phyloP scores from a whole-genome alignment of 495 filamentous ascomycete species.

The Alectoria sarmentosa region DNA sequence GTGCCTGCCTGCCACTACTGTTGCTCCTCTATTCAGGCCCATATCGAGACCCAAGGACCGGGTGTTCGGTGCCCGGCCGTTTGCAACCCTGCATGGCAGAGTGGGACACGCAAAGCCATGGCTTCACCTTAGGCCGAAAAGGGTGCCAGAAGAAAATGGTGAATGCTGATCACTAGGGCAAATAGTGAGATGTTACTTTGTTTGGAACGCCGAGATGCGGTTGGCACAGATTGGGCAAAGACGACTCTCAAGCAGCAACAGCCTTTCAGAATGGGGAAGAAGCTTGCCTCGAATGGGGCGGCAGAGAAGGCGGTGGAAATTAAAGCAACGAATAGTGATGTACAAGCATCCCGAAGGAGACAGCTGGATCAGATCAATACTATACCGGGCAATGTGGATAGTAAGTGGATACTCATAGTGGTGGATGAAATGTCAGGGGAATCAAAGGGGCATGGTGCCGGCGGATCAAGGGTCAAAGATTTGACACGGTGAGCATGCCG shows the following conservation, averaged over 20 bases:
- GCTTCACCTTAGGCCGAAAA: neutral
- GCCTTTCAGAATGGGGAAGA: neutral
- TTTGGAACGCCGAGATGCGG: neutral
- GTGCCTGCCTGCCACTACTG: neutral
- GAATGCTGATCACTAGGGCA: neutral
- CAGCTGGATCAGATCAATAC: neutral
- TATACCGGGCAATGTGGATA: neutral
- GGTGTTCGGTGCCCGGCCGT: neutral
- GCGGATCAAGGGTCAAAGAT: neutral
- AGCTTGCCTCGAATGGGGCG: neutral
- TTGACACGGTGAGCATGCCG: neutral
- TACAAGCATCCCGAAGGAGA: neutral
- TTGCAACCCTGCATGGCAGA: neutral
- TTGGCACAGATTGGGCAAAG: neutral
- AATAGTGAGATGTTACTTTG: neutral
- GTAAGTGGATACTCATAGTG: no score
- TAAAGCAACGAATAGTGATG: neutral
- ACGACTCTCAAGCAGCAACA: neutral
- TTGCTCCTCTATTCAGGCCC: neutral
- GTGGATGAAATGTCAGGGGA: no score
- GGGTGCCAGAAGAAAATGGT: neutral
- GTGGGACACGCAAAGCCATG: neutral
- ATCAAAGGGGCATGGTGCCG: neutral
- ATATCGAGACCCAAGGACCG: neutral
- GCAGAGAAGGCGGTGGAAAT: neutral